Evolutionary conservation across 495 filamentous ascomycete species (phyloP), one percentile per base, ranked within the genome.

Genomic region (Aspergillus steynii): DNA sequence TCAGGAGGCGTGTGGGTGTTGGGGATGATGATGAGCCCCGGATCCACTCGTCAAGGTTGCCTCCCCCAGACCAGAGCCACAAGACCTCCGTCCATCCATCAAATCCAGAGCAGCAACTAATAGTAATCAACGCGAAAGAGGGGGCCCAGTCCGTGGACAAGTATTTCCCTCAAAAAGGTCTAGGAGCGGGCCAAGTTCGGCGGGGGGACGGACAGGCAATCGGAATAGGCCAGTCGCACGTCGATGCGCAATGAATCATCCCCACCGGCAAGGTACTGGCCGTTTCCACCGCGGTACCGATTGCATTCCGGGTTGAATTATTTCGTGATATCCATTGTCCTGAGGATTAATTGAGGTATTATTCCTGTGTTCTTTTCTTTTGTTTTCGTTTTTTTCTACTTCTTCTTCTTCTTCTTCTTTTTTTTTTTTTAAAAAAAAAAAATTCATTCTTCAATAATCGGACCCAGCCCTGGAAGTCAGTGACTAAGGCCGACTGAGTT

Each of bases 31-130:
- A 65, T 63, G 60, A 70, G 60, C 67, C 68, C 65, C 65, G 65
- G 65, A 65, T 70, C 68, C 68, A 70, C 65, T 63, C 53, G 20
- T 29, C 50, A 60, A 50, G 58, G 55, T 59, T 66, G 68, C 63
- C 67, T 67, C 64, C 68, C 68, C 68, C 68, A 67, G 68, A 71
- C 68, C 64, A 65, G 48, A 55, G 61, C 61, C 64, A 55, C 37
- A 31, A 56, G 31, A 32, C 31, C 61, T 59, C 55, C 60, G 52
- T 47, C 54, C 37, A 42, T 42, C 37, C 37, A 42, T 31, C 49
- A 48, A 61, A 61, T 48, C 37, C 59, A 50, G 59, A 55, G 59
- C n/a, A 52, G 26, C n/a, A 55, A 46, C 34, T 37, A 58, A 48
- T 56, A 49, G 46, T 53, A 55, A 55, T 1, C 27, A 31, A 15